Evolutionary conservation across 768 basidiomycete genomes (phyloP), one percentile per base, ranked within the genome.

Genomic region (Leucocoprinus sp.): DNA sequence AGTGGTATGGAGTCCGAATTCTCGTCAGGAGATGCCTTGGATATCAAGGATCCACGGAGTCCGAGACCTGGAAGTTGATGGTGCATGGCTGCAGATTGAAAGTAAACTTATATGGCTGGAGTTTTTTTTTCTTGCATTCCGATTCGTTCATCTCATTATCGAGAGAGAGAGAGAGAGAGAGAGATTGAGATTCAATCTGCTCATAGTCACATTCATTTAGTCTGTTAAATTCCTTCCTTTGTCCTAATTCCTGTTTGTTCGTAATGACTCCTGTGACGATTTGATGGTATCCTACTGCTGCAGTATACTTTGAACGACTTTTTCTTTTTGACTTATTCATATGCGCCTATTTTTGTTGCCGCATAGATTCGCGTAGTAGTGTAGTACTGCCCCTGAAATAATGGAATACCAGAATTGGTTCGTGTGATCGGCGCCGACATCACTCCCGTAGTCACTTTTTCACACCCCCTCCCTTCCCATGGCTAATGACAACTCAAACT

Each of bases 1-100:
- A 14, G 15, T 3, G 29, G 37, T 9, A 40, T 28, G 22, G 38
- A 47, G 31, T 34, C 45, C 14, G 43, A 35, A 2, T 45, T 37
- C 19, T 45, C 43, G 35, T 45, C 55, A n/a, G 46, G 50, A 15
- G 54, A 49, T 14, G 52, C 52, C 4, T 48, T 62, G 5, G 62
- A 65, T 50, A 43, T 63, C 43, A 58, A 58, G 35, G 64, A 64
- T 39, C 53, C 64, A 37, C 56, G 61, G 26, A 27, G 26, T 37
- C 60, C 60, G 14, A 57, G 59, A 38, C 62, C 60, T 27, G 59
- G 58, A 29, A 60, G 49, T 44, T 47, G 45, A 47, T 43, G 42
- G 42, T 22, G 21, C 12, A n/a, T 33, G 31, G 21, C 12, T 22
- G 18, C 7, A 22, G 22, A n/a, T 12, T 19, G 26, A 28, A 44